Conservation (phyloP, 345 rosid species). For the Ricinus communis region DNA sequence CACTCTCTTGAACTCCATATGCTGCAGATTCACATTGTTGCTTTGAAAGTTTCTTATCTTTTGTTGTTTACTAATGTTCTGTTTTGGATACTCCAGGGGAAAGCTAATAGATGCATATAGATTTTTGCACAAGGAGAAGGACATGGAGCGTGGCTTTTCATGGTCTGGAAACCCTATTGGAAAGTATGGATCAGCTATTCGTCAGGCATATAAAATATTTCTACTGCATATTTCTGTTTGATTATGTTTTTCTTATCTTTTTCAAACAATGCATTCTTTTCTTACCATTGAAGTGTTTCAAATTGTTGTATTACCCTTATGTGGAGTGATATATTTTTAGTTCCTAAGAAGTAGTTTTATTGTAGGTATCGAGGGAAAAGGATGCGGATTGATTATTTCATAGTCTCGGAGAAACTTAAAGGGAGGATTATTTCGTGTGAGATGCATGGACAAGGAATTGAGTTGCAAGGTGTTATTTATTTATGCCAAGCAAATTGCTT, state of each 20-base stretch:
- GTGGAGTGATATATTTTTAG: neutral
- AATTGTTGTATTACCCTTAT: neutral
- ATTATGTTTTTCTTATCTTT: neutral
- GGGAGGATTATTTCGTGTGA: slow-evolving; percentile 63
- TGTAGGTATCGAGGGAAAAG: slow-evolving; percentile 88
- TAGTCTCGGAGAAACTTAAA: slow-evolving; percentile 69
- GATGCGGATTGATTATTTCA: slow-evolving; percentile 87
- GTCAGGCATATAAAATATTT: neutral
- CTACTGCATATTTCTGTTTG: neutral
- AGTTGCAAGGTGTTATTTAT: slow-evolving; percentile 57
- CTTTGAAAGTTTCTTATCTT: no score
- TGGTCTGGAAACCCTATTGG: slow-evolving; percentile 94
- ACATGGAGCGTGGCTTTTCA: slow-evolving; percentile 90
- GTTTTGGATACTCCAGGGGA: slow-evolving; percentile 55
- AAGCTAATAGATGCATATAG: slow-evolving; percentile 85
- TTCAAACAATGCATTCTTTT: neutral
- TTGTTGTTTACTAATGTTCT: no score
- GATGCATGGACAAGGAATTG: slow-evolving; percentile 81
- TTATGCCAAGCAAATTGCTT: neutral
- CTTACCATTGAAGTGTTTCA: neutral
- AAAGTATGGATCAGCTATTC: slow-evolving; percentile 45
- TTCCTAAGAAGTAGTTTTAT: slow-evolving; percentile 12
- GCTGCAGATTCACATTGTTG: no score
- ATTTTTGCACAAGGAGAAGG: slow-evolving; percentile 73
- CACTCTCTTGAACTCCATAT: neutral